Base-by-base conservation (phyloP, 1,284 basidiomycete species). In the Coriolopsis trogii region DNA sequence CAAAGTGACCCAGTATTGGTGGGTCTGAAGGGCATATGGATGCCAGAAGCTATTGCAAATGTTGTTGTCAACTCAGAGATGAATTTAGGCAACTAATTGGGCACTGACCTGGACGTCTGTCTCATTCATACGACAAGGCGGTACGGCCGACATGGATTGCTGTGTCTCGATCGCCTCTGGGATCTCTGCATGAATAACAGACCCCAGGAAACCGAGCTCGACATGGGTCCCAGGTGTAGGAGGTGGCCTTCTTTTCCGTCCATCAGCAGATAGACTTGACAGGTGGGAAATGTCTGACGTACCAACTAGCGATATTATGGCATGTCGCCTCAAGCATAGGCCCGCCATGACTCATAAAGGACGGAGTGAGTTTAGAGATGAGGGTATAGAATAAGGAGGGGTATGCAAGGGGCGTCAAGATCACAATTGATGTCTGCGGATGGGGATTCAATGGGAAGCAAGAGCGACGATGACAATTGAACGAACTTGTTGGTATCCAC, bases 251-350 rank as follows among this genome's bases (percentile, higher is more conserved):
- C 74, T 73, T 75, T 85, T 84, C 51, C 65, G 25, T 42, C 49
- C 34, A 31, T 49, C 56, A 51, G 56, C 48, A 55, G 31, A 34
- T 42, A 38, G 7, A n/a, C 25, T 49, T 46, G 52, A 55, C 26
- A 44, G 26, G 42, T 26, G 34, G 34, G 42, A 52, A 13, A 13
- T 43, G 45, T 26, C 30, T 30, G 26, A 71, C 84, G 68, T 71
- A 94, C 94, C 94, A 96, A 50, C 78, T 83, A 3, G 91, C 85
- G 21, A 96, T 88, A 55, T 92, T 91, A 61, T 93, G 82, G 64
- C 90, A 94, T 0, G 91, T 91, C 1, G 86, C 82, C 69, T 96
- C 93, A 3, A 95, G 75, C 75, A 93, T 93, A 0, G 89, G 80
- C 8, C 82, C 79, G 10, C 89, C 90, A 57, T 93, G 87, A 20